phyloP scores from a whole-genome alignment of 2,329 filamentous ascomycete species.

The Myriosclerotinia duriaeana region DNA sequence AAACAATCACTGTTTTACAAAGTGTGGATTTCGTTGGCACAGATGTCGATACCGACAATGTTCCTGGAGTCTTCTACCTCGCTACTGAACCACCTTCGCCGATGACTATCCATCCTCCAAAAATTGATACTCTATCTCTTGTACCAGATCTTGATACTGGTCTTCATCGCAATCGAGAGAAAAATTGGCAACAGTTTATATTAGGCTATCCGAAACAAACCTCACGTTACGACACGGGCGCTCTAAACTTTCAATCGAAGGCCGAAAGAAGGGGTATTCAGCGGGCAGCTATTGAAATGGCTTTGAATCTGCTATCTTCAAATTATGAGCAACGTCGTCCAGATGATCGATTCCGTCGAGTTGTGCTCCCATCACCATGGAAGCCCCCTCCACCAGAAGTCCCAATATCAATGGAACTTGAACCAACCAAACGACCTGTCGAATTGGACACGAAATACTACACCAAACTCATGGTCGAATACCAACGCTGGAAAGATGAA shows the following conservation, averaged over 20 bases:
- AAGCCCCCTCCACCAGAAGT: constrained; percentile 28
- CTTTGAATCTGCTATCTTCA: constrained; percentile 34
- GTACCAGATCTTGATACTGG: constrained; percentile 7
- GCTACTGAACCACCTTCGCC: constrained; percentile 13
- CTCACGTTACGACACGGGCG: not conserved
- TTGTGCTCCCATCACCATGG: constrained; percentile 27
- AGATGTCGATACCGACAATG: constrained; percentile 19
- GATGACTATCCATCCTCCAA: not conserved
- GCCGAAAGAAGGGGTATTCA: constrained; percentile 37
- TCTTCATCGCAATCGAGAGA: not conserved
- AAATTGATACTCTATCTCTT: constrained; percentile 1
- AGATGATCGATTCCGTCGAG: constrained; percentile 32
- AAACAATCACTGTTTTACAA: constrained; percentile 12
- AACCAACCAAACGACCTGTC: constrained; percentile 32
- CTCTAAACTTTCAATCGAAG: constrained; percentile 32
- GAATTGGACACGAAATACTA: constrained; percentile 35
- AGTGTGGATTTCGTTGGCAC: constrained; percentile 5
- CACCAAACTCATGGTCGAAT: constrained; percentile 33
- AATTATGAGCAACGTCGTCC: constrained; percentile 39
- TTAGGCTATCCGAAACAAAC: constrained; percentile 8
- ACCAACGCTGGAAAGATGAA: constrained; percentile 30
- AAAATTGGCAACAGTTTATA: constrained; percentile 14
- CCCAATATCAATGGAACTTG: constrained; percentile 32
- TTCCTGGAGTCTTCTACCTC: constrained; percentile 14
- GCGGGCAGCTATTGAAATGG: constrained; percentile 36